These are phyloP conservation scores for Yamagishiella unicocca DNA, from an alignment of 139 green algal genomes.

Conservation along the genomic window DNA sequence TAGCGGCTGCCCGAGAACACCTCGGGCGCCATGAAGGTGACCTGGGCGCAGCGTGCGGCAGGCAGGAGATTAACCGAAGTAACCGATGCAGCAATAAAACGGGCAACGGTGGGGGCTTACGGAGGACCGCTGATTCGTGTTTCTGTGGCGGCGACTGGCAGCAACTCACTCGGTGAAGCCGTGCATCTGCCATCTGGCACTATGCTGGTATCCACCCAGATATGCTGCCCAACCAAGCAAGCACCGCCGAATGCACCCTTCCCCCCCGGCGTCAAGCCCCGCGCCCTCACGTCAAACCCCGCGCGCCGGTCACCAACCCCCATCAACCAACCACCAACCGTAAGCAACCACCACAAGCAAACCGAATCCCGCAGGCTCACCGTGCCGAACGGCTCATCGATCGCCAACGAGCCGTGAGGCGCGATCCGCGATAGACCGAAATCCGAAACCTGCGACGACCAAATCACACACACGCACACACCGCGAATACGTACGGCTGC, in stretches of 20 bases:
- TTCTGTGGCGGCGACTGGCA: too few species aligned
- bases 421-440: conserved; percentile 16
- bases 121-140: neutral
- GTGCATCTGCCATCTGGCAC: neutral
- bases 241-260: neutral
- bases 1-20: neutral
- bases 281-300: neutral
- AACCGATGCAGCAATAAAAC: neutral
- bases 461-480: neutral
- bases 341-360: neutral
- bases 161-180: neutral
- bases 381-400: conserved; percentile 11
- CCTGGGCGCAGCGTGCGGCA: neutral
- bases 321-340: neutral
- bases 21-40: conserved; percentile 30
- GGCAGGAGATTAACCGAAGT: neutral
- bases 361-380: neutral
- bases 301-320: neutral
- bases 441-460: conserved; percentile 1
- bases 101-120: neutral
- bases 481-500: neutral
- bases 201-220: too few species aligned
- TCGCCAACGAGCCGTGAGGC: neutral
- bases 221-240: neutral
- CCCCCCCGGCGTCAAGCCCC: too few species aligned